Conservation (phyloP, 108 stramenopile genomes). For the Pseudonitzschia pungens region DNA sequence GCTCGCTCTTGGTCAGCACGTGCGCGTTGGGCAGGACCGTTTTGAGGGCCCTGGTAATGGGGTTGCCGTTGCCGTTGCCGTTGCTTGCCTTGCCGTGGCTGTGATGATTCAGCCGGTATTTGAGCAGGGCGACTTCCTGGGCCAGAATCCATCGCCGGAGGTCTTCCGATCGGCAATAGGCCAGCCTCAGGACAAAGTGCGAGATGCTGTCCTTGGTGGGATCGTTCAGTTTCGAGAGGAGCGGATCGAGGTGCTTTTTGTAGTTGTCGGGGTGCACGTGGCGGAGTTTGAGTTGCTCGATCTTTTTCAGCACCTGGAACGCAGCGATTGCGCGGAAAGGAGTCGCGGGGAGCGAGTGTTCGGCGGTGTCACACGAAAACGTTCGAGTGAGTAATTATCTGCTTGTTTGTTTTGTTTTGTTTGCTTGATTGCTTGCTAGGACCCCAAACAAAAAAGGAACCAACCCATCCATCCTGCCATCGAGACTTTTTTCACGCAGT, state of each 20-base stretch:
- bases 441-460: no score
- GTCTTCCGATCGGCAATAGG: constrained; percentile 92
- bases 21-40: constrained; percentile 32
- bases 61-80: background rate
- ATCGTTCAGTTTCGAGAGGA: constrained; percentile 35
- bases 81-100: no score
- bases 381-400: background rate
- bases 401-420: no score
- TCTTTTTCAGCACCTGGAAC: constrained; percentile 84
- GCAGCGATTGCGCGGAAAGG: no score
- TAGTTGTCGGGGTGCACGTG: constrained; percentile 33
- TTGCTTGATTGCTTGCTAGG: no score
- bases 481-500: no score
- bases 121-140: constrained; percentile 83
- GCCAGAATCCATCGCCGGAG: constrained; percentile 87
- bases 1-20: constrained; percentile 22
- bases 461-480: no score
- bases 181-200: constrained; percentile 94
- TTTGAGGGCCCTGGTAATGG: constrained; percentile 22
- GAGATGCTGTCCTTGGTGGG: constrained; percentile 78
- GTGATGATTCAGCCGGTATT: constrained; percentile 82
- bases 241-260: constrained; percentile 31
- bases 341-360: no score
- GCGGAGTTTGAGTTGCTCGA: constrained; percentile 87
- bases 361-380: no score